Percentiles rank a stretch among this genome's conserved stretches.
Conservation (phyloP, 2,329 filamentous ascomycete species). For the Dactylella cylindrospora region DNA sequence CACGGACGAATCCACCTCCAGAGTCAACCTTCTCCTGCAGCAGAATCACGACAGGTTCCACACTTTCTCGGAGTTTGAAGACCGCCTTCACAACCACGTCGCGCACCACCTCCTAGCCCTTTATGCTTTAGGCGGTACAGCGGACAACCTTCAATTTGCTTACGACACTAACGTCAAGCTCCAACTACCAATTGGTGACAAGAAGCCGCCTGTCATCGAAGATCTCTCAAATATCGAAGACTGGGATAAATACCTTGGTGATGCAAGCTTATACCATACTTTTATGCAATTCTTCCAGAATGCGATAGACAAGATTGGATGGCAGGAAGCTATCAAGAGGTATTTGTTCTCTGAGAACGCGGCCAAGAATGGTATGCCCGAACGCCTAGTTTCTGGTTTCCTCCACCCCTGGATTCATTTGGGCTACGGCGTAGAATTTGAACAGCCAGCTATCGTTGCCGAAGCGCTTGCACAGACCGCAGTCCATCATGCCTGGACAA, state of each 20-base stretch:
- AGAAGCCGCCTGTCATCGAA: constrained; percentile 55
- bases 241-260: constrained; percentile 61
- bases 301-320: constrained; percentile 68
- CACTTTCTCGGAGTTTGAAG: constrained; percentile 73
- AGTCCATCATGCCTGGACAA: constrained; percentile 65
- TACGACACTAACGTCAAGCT: constrained; percentile 70
- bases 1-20: constrained; percentile 63
- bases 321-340: constrained; percentile 64
- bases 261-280: constrained; percentile 67
- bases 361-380: constrained; percentile 67
- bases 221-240: constrained; percentile 61
- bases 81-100: constrained; percentile 79
- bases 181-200: constrained; percentile 56
- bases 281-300: constrained; percentile 75
- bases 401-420: constrained; percentile 82
- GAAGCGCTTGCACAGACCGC: constrained; percentile 76
- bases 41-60: constrained; percentile 71
- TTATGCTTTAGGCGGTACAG: constrained; percentile 70
- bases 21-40: constrained; percentile 69
- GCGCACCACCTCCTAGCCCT: constrained; percentile 74
- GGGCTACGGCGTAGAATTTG: constrained; percentile 80
- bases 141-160: constrained; percentile 62
- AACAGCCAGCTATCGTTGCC: constrained; percentile 77
- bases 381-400: constrained; percentile 68
- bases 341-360: constrained; percentile 70